A percentile compares a stretch with the other conserved stretches of the same genome.
Evolutionary conservation across 805 yeast species (phyloP).

Genomic region (Metschnikowia cerradonensis): DNA sequence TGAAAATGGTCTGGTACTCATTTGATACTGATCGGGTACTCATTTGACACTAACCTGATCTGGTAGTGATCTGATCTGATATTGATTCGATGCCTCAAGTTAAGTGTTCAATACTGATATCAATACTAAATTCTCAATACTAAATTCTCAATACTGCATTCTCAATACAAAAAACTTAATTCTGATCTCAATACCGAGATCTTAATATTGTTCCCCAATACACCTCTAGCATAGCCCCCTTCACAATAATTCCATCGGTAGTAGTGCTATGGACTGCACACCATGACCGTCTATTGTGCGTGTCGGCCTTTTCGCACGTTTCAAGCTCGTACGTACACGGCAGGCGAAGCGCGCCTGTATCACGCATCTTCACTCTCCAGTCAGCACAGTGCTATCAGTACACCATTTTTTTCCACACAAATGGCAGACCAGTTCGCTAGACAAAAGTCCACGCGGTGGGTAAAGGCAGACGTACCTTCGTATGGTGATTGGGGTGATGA

Average conservation of each 20-base stretch:
- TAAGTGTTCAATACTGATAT: no score
- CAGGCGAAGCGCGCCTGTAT: conserved; percentile 2
- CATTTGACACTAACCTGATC: no score
- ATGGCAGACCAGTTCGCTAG: conserved; percentile 38
- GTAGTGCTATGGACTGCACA: neutral
- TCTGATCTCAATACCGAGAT: no score
- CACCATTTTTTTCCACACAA: neutral
- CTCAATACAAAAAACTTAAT: no score
- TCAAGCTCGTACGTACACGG: neutral
- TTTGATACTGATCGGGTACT: no score
- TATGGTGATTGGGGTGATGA: conserved; percentile 43
- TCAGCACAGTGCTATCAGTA: neutral
- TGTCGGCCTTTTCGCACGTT: conserved; percentile 4
- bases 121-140: no score
- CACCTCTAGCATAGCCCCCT: no score
- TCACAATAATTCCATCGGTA: neutral
- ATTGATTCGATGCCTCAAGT: no score
- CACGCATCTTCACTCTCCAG: neutral
- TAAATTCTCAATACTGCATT: no score
- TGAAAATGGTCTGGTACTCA: no score
- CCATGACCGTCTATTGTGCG: neutral
- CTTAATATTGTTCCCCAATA: no score
- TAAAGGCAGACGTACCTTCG: conserved; percentile 37
- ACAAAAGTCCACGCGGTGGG: conserved; percentile 44
- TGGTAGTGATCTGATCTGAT: no score